Conservation (phyloP, 202 grass and related monocot genomes). For the Musa balbisiana region DNA sequence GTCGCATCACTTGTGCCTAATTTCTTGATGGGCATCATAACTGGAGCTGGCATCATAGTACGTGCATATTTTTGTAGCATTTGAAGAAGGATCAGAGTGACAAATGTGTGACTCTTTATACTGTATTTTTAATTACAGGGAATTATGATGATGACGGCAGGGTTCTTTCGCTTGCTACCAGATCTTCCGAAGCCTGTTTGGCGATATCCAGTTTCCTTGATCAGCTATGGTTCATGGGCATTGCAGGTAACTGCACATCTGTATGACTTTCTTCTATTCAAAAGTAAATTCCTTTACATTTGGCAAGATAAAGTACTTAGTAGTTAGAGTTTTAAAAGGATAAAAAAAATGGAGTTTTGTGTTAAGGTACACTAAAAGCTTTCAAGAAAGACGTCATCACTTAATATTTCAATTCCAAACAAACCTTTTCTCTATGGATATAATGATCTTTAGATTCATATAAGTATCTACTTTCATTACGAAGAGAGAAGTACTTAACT, state of each 20-base stretch:
- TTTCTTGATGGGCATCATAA: constrained; percentile 89
- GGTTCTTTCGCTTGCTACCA: constrained; percentile 79
- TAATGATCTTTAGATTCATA: no score
- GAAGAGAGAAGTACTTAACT: no score
- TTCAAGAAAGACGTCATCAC: no score
- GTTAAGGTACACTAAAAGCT: no score
- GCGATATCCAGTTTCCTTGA: constrained; percentile 75
- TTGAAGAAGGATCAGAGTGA: neutral
- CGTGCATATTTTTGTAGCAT: neutral
- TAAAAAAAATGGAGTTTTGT: no score
- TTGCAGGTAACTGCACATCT: constrained; percentile 53
- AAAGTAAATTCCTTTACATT: neutral
- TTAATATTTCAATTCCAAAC: no score
- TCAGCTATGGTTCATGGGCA: constrained; percentile 88
- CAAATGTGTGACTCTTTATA: neutral
- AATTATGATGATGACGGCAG: constrained; percentile 97
- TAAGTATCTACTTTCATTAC: no score
- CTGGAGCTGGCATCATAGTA: constrained; percentile 86
- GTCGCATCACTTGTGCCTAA: constrained; percentile 88
- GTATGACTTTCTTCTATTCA: neutral
- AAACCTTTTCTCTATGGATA: no score
- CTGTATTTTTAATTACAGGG: constrained; percentile 34
- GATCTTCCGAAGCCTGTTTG: constrained; percentile 91
- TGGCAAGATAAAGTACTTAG: neutral
- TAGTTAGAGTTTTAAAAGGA: no score